Percentiles rank a stretch among this genome's conserved stretches.
phyloP scores from a whole-genome alignment of 768 basidiomycete species.

The Butyriboletus loyo region DNA sequence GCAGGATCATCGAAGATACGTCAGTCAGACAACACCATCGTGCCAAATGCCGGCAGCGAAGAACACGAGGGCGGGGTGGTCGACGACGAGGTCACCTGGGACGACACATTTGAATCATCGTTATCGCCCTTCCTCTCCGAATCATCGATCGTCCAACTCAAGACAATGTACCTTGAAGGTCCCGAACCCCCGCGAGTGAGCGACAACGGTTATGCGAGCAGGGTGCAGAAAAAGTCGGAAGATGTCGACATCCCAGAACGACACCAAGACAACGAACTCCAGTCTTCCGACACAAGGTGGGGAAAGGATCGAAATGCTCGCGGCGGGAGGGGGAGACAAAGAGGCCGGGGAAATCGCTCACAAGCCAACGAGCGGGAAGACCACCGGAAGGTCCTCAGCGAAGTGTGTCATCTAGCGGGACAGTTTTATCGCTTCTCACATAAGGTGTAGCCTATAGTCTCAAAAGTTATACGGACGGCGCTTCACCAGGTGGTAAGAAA shows the following conservation, averaged over 20 bases:
- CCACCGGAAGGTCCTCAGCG: slow-evolving; percentile 71
- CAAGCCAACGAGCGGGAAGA: slow-evolving; percentile 53
- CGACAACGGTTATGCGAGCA: slow-evolving; percentile 72
- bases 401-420: slow-evolving; percentile 52
- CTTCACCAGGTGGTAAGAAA: slow-evolving; percentile 81
- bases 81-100: slow-evolving; percentile 54
- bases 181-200: slow-evolving; percentile 70
- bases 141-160: slow-evolving; percentile 57
- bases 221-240: slow-evolving; percentile 35
- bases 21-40: not conserved
- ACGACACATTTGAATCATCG: slow-evolving; percentile 51
- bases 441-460: slow-evolving; percentile 65
- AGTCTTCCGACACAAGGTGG: slow-evolving; percentile 29
- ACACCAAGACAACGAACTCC: slow-evolving; percentile 18
- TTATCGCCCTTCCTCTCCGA: slow-evolving; percentile 65
- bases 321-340: slow-evolving; percentile 45
- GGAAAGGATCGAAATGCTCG: slow-evolving; percentile 41
- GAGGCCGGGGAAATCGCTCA: slow-evolving; percentile 39
- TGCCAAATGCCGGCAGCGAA: not conserved
- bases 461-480: slow-evolving; percentile 76
- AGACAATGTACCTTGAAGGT: slow-evolving; percentile 77
- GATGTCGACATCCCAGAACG: slow-evolving; percentile 20
- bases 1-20: slow-evolving; percentile 4
- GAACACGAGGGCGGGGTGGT: not conserved
- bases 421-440: slow-evolving; percentile 12